Conservation (phyloP, 2,329 filamentous ascomycete species). For the Trichoderma sp. region DNA sequence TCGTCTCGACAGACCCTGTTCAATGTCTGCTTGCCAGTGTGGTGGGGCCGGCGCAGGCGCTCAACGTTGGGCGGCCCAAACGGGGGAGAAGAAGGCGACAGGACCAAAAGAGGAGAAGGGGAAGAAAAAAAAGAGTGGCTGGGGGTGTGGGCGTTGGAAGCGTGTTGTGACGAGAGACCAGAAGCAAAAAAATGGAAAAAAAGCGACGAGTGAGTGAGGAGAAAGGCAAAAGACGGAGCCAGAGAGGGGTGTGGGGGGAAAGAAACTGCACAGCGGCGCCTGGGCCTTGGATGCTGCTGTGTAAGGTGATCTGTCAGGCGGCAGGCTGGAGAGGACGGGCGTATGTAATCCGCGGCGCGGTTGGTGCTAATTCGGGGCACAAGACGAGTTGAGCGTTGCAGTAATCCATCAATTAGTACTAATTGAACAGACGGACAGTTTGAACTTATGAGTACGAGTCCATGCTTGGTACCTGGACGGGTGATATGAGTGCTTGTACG, state of each 20-base stretch:
- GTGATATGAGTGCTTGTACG: not conserved
- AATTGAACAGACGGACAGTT: too few species aligned
- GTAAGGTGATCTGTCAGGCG: slow-evolving; percentile 20
- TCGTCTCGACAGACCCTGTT: slow-evolving; percentile 10
- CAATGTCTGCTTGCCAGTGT: slow-evolving; percentile 2
- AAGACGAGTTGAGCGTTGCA: not conserved
- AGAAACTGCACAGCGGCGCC: not conserved
- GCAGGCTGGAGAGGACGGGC: slow-evolving; percentile 7
- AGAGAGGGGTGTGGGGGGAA: slow-evolving; percentile 18
- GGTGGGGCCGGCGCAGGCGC: slow-evolving; percentile 18
- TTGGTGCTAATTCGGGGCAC: not conserved
- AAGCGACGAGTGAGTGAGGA: slow-evolving; percentile 1
- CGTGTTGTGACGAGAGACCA: not conserved
- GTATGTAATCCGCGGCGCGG: slow-evolving; percentile 2
- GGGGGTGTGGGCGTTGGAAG: slow-evolving; percentile 7
- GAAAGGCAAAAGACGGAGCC: not conserved
- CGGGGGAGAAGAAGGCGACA: slow-evolving; percentile 1
- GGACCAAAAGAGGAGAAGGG: slow-evolving; percentile 3
- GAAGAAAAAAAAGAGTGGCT: slow-evolving; percentile 18
- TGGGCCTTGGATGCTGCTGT: not conserved
- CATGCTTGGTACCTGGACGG: not conserved
- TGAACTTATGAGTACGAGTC: too few species aligned
- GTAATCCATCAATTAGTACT: not conserved
- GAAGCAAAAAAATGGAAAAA: not conserved
- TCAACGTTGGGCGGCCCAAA: slow-evolving; percentile 14